These are phyloP conservation scores for Trichoderma koningii DNA, from an alignment of 2,329 filamentous ascomycete genomes.

Conservation along the genomic window DNA sequence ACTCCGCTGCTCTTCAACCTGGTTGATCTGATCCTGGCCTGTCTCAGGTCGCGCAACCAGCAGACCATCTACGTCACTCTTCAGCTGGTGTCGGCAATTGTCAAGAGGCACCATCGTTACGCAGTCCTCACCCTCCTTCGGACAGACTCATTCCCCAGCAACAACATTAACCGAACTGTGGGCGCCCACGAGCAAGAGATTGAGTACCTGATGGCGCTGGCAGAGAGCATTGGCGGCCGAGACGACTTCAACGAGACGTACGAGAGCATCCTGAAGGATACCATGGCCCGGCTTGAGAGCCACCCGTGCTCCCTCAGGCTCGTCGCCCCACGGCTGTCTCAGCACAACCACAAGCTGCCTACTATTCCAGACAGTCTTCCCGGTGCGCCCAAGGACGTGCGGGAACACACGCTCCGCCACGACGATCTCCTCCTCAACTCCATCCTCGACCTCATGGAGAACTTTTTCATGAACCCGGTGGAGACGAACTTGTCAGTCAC, in stretches of 20 bases:
- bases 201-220: conserved; percentile 69
- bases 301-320: conserved; percentile 72
- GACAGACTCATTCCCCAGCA: conserved; percentile 59
- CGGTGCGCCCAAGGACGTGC: conserved; percentile 62
- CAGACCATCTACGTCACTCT: conserved; percentile 90
- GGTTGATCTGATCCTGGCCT: conserved; percentile 85
- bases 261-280: conserved; percentile 70
- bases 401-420: conserved; percentile 61
- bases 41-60: conserved; percentile 77
- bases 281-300: conserved; percentile 66
- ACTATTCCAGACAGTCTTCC: conserved; percentile 58
- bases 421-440: conserved; percentile 67
- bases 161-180: conserved; percentile 62
- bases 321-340: conserved; percentile 62
- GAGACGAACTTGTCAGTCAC: conserved; percentile 90
- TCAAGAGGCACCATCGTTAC: conserved; percentile 86
- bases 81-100: conserved; percentile 80
- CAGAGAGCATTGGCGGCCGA: conserved; percentile 67
- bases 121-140: conserved; percentile 75
- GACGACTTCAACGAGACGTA: conserved; percentile 74
- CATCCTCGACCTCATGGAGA: conserved; percentile 69
- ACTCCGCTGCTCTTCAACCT: conserved; percentile 91
- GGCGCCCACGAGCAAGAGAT: conserved; percentile 76
- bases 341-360: conserved; percentile 59
- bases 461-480: conserved; percentile 86